These are phyloP conservation scores for Suhomyces tanzawaensis DNA, from an alignment of 805 yeast species.

Conservation along the genomic window DNA sequence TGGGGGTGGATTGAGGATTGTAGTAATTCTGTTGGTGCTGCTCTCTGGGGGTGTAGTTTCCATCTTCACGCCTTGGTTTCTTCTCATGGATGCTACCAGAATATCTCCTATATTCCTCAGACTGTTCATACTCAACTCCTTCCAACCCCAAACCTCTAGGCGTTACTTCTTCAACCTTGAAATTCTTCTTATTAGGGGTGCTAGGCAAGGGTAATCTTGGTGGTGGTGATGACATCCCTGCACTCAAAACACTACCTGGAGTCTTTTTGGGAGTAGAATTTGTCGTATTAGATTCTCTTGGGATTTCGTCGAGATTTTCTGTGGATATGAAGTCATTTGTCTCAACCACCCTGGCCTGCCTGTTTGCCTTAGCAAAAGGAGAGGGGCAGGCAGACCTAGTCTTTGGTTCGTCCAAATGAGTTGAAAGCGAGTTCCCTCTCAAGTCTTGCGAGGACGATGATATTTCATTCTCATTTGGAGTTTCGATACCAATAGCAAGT, in stretches of 20 bases:
- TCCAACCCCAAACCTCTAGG: constrained; percentile 41
- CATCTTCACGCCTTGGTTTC: constrained; percentile 1
- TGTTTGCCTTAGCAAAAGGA: constrained; percentile 41
- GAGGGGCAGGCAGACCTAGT: constrained; percentile 33
- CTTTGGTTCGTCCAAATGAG: constrained; percentile 18
- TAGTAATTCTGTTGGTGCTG: constrained; percentile 1
- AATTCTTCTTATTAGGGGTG: constrained; percentile 21
- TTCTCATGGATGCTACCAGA: constrained; percentile 1
- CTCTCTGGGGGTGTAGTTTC: constrained; percentile 2
- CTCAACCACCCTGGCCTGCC: constrained; percentile 46
- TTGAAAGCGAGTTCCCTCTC: constrained; percentile 6
- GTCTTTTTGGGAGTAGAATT: constrained; percentile 16
- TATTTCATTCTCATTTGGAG: not conserved
- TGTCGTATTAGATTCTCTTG: constrained; percentile 9
- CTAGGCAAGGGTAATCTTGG: constrained; percentile 33
- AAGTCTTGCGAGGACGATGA: constrained; percentile 1
- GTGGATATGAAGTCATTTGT: constrained; percentile 24
- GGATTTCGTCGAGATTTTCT: constrained; percentile 6
- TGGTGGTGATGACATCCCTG: constrained; percentile 34
- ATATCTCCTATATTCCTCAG: not conserved
- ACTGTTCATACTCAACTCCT: constrained; percentile 26
- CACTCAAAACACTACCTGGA: not conserved
- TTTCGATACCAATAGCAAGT: not conserved
- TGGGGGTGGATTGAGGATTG: constrained; percentile 1
- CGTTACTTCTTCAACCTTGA: constrained; percentile 15